phyloP scores from a whole-genome alignment of 2,329 filamentous ascomycete genomes.

The Cadophora sp. region DNA sequence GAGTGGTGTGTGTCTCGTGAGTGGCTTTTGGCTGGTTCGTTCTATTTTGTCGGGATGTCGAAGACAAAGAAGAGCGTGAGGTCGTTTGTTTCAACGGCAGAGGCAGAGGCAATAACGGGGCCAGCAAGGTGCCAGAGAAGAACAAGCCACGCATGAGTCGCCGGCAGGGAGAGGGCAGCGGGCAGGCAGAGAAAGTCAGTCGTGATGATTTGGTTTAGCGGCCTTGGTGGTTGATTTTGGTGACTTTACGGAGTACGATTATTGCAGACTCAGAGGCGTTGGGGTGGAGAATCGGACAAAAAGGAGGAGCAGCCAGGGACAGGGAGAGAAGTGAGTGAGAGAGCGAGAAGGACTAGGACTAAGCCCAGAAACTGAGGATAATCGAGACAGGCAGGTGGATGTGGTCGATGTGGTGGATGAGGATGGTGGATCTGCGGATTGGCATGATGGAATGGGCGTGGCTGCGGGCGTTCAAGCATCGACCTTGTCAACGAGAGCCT shows the following conservation, averaged over 20 bases:
- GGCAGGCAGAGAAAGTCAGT: conserved; percentile 1
- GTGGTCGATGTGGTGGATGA: conserved; percentile 3
- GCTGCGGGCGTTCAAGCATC: conserved; percentile 24
- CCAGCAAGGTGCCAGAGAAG: conserved; percentile 24
- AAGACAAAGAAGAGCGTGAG: conserved; percentile 9
- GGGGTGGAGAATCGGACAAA: neutral
- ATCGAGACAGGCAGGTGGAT: conserved; percentile 13
- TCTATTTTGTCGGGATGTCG: conserved; percentile 6
- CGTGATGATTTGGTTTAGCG: neutral
- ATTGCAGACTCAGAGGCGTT: neutral
- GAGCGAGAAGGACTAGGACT: neutral
- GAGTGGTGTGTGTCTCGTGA: conserved; percentile 27
- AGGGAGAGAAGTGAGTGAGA: neutral
- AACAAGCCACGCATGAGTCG: conserved; percentile 16
- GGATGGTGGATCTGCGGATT: conserved; percentile 24
- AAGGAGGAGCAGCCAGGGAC: conserved; percentile 1
- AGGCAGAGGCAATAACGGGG: conserved; percentile 22
- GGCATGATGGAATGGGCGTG: conserved; percentile 23
- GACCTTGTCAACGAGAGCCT: conserved; percentile 7
- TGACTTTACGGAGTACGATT: neutral
- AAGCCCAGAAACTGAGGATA: too few species aligned
- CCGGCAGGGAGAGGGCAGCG: conserved; percentile 11
- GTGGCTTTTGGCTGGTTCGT: conserved; percentile 29
- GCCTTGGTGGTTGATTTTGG: conserved; percentile 2
- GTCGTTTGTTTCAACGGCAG: conserved; percentile 22